Evolutionary conservation across 2,329 filamentous ascomycete genomes (phyloP), one percentile per base, ranked within the genome.

Genomic region (Aspergillus transmontanensis): DNA sequence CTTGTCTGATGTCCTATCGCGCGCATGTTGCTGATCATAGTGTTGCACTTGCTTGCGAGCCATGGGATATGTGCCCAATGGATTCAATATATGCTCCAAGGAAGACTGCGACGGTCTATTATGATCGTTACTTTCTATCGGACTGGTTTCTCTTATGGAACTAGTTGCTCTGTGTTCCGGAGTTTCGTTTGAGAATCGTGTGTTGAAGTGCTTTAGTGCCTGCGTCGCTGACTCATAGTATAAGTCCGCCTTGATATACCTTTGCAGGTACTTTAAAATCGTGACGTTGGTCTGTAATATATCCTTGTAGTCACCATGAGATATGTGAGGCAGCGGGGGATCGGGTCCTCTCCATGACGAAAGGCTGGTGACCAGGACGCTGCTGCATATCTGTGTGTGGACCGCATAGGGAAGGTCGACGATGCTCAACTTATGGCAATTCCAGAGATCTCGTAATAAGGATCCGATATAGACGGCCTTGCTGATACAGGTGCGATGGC

Each of bases 381-480:
- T 46, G 43, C 43, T 46, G 5, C 43, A 46, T 46, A 46, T 46
- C 43, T 46, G 43, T 4, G 43, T 14, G 5, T 46, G 43, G 4
- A 46, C 43, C 11, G 43, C 43, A 12, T 46, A 46, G 12, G 43
- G 43, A 23, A 46, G 43, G n/a, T 46, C 43, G 1, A 46, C 10
- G 10, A 46, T 46, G 43, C 43, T 46, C 43, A 46, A 3, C n/a
- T 23, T 46, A 11, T 46, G 43, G 11, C 43, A 46, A 9, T 46
- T 23, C 58, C 58, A 59, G 28, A 59, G 48, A 10, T 59, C 58
- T n/a, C 41, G 12, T 11, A 59, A 46, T 12, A n/a, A 53, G 21
- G 46, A 26, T 23, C 30, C 58, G 12, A 59, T 59, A 9, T 59
- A 23, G 32, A 54, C 45, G 12, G 58, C 58, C 30, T 59, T 59